phyloP scores from a whole-genome alignment of 1,284 basidiomycete genomes.

The Leucoagaricus sp. region DNA sequence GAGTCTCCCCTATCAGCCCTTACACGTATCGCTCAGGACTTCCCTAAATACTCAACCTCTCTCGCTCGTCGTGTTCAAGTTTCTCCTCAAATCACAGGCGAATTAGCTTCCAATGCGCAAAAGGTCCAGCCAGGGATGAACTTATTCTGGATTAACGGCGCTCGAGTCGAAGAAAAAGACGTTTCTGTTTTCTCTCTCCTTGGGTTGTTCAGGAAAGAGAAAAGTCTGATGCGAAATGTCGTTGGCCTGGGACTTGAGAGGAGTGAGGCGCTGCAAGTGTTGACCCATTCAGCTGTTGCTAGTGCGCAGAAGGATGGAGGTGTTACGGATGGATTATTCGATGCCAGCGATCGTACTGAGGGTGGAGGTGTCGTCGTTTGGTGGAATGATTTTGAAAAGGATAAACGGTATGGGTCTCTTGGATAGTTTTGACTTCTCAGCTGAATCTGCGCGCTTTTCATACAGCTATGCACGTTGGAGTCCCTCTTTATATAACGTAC shows the following conservation, averaged over 20 bases:
- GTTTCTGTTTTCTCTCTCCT: conserved; percentile 74
- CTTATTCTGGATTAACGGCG: conserved; percentile 81
- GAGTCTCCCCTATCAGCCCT: conserved; percentile 62
- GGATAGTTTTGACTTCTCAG: neutral
- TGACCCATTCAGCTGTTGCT: conserved; percentile 64
- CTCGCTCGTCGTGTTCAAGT: conserved; percentile 67
- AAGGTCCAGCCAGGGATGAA: conserved; percentile 56
- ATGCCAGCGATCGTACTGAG: conserved; percentile 86
- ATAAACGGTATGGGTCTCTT: conserved; percentile 52
- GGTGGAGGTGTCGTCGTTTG: conserved; percentile 76
- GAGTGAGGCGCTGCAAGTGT: conserved; percentile 69
- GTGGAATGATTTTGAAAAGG: conserved; percentile 91
- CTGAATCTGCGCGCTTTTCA: neutral
- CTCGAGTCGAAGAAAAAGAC: conserved; percentile 59
- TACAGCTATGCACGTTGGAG: conserved; percentile 57
- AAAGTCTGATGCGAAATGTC: conserved; percentile 63
- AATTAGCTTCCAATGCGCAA: conserved; percentile 58
- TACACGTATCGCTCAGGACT: conserved; percentile 79
- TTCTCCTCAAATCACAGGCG: conserved; percentile 52
- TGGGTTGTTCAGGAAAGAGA: conserved; percentile 73
- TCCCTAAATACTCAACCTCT: conserved; percentile 80
- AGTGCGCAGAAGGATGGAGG: conserved; percentile 49
- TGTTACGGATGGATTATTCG: conserved; percentile 76
- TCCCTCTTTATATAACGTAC: conserved; percentile 49
- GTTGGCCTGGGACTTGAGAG: conserved; percentile 58